Evolutionary conservation across 2,329 filamentous ascomycete species (phyloP).

Genomic region (Colletotrichum sp.): DNA sequence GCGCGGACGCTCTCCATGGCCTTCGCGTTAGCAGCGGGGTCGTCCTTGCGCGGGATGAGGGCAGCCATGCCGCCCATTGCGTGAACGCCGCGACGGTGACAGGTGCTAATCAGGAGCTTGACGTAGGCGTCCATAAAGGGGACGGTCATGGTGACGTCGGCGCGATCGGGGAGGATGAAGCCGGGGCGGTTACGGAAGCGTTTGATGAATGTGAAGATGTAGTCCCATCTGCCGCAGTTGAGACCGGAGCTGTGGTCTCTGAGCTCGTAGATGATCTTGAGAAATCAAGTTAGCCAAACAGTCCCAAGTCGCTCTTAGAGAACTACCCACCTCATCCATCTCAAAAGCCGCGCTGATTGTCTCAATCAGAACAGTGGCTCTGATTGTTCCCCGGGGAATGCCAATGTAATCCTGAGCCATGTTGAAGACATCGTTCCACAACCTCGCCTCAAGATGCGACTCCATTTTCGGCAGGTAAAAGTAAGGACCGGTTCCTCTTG

Average conservation of each 20-base stretch:
- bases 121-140: slow-evolving; percentile 91
- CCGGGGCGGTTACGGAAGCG: slow-evolving; percentile 87
- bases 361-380: slow-evolving; percentile 88
- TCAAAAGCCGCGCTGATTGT: slow-evolving; percentile 91
- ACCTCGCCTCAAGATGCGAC: slow-evolving; percentile 85
- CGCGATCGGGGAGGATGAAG: slow-evolving; percentile 88
- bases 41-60: slow-evolving; percentile 91
- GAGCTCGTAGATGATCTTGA: slow-evolving; percentile 86
- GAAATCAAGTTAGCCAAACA: background rate
- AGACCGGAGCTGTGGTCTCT: slow-evolving; percentile 87
- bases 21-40: slow-evolving; percentile 80
- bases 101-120: slow-evolving; percentile 89
- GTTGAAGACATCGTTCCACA: slow-evolving; percentile 95
- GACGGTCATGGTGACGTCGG: slow-evolving; percentile 86
- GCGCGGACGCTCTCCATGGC: slow-evolving; percentile 85
- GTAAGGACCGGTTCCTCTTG: slow-evolving; percentile 81
- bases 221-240: slow-evolving; percentile 94
- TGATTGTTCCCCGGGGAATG: slow-evolving; percentile 82
- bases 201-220: slow-evolving; percentile 96
- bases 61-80: slow-evolving; percentile 95
- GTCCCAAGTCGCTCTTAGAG: rapidly evolving
- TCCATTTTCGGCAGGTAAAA: slow-evolving; percentile 94
- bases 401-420: slow-evolving; percentile 84
- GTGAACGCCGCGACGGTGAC: slow-evolving; percentile 85
- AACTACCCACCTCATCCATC: slow-evolving; percentile 72